Evolutionary conservation across 129 eudicot species (phyloP).

Genomic region (Kitagawia praeruptora): DNA sequence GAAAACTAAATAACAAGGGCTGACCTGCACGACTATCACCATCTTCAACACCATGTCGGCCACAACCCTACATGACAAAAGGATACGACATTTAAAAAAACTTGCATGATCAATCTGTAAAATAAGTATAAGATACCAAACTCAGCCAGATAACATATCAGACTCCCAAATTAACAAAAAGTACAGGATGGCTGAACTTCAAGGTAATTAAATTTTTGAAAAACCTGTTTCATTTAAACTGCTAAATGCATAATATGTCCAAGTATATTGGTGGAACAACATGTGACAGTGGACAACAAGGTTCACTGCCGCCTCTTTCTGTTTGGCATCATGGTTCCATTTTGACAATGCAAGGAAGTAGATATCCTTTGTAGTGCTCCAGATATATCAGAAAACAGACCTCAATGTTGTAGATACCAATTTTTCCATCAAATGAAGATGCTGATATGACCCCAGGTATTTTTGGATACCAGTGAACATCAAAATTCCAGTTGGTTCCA

Average conservation of each 20-base stretch:
- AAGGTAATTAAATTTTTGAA: not conserved
- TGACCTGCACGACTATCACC: slow-evolving; percentile 62
- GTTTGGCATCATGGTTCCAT: not conserved
- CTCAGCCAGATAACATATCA: not conserved
- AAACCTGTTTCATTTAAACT: not conserved
- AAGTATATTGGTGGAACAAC: not conserved
- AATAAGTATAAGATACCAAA: not conserved
- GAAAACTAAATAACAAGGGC: slow-evolving; percentile 2
- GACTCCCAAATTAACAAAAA: not conserved
- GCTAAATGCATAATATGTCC: not conserved
- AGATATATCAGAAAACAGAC: slow-evolving; percentile 28
- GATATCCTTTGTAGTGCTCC: not conserved
- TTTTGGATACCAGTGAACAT: slow-evolving; percentile 92
- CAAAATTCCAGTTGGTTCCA: slow-evolving; percentile 93
- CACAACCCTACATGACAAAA: slow-evolving; percentile 55
- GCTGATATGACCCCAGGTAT: slow-evolving; percentile 94
- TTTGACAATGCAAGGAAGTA: not conserved
- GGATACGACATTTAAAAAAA: slow-evolving; percentile 15
- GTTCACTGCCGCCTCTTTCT: slow-evolving; percentile 4
- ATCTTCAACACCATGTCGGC: slow-evolving; percentile 65
- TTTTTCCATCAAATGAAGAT: slow-evolving; percentile 94
- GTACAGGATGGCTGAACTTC: too few species aligned
- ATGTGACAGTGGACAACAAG: slow-evolving; percentile 4
- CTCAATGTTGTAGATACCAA: slow-evolving; percentile 88
- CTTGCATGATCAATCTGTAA: not conserved